Conservation (phyloP, 441 rosid genomes). For the Eugenia klotzschiana region DNA sequence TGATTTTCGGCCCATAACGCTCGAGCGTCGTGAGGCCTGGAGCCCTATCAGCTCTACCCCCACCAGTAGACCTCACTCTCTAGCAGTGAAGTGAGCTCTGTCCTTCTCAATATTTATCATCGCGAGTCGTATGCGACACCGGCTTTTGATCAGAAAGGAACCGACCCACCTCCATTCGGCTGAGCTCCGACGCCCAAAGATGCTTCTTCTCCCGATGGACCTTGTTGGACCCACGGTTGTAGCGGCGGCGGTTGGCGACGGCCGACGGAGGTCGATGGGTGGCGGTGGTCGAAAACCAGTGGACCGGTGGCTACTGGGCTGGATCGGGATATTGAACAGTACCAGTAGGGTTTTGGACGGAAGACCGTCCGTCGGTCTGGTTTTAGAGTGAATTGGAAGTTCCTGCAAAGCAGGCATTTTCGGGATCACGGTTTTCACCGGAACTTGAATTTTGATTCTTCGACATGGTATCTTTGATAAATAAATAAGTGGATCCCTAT, state of each 20-base stretch:
- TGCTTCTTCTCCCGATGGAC: neutral
- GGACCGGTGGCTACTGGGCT: neutral
- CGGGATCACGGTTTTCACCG: neutral
- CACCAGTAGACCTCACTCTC: neutral
- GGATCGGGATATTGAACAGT: too few relatives aligned
- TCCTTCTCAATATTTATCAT: neutral
- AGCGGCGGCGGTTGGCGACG: too few relatives aligned
- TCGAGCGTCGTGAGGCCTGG: neutral
- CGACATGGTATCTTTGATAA: neutral
- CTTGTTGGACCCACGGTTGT: neutral
- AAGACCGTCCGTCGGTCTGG: too few relatives aligned
- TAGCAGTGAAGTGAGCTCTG: neutral
- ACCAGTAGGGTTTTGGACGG: too few relatives aligned
- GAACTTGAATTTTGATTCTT: too few relatives aligned
- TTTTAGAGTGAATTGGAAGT: neutral
- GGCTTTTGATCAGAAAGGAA: neutral
- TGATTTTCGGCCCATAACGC: neutral
- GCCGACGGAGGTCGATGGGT: too few relatives aligned
- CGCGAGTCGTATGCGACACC: neutral
- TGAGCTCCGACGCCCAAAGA: neutral
- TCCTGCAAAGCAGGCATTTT: neutral
- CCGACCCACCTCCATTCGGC: neutral
- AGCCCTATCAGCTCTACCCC: neutral
- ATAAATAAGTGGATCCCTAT: neutral
- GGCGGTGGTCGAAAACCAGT: too few relatives aligned